Evolutionary conservation across 2,329 filamentous ascomycete species (phyloP).

Genomic region (Alternaria novae-zelandiae): DNA sequence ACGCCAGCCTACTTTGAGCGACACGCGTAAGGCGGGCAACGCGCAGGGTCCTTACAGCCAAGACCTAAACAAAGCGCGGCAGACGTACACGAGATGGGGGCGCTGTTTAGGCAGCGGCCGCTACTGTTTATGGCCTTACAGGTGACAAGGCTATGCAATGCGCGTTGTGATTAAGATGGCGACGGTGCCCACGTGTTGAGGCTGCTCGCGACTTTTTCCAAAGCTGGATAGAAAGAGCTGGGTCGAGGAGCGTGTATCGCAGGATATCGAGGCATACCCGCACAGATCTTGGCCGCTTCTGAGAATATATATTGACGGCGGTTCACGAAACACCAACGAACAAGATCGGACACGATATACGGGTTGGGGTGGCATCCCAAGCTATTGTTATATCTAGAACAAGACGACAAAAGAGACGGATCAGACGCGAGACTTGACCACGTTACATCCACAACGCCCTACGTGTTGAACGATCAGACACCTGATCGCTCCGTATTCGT

Average conservation of each 20-base stretch:
- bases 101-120: background rate
- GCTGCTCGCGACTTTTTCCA: background rate
- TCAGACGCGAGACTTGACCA: background rate
- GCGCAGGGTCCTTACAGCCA: constrained; percentile 2
- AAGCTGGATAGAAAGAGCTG: background rate
- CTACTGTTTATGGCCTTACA: background rate
- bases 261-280: background rate
- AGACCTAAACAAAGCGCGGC: constrained; percentile 5
- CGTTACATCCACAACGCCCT: background rate
- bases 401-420: background rate
- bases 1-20: background rate
- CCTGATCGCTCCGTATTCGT: background rate
- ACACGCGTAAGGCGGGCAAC: background rate
- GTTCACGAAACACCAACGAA: background rate
- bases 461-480: background rate
- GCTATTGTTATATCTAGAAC: background rate
- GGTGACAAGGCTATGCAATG: background rate
- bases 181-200: background rate
- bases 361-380: background rate
- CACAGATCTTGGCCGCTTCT: background rate
- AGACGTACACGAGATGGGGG: background rate
- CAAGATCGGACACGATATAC: background rate
- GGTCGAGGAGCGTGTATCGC: background rate
- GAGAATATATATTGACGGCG: background rate
- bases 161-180: constrained; percentile 1